phyloP scores from a whole-genome alignment of 495 filamentous ascomycete species.

The Symbiotaphrina buchneri region DNA sequence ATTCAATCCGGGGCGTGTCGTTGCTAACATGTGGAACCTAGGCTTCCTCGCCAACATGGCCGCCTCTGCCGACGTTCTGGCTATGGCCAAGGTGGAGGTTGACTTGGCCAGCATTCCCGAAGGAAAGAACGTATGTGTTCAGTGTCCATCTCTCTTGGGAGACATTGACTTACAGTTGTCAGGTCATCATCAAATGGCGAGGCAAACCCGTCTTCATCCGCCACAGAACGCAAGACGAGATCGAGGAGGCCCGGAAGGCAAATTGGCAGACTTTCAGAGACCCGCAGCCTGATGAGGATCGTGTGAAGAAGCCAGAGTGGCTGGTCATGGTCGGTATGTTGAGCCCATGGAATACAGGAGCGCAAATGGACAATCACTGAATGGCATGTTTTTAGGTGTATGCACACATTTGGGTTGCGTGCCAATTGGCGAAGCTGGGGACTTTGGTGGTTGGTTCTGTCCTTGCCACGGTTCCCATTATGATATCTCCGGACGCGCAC shows the following conservation, averaged over 20 bases:
- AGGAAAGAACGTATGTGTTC: conserved; percentile 82
- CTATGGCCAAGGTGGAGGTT: conserved; percentile 98
- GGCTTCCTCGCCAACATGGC: conserved; percentile 99
- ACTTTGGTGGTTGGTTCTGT: conserved; percentile 99
- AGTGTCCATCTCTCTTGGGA: not conserved
- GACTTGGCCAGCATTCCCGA: conserved; percentile 80
- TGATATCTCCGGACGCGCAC: conserved; percentile 92
- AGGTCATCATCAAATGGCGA: conserved; percentile 99
- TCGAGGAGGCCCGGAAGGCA: conserved; percentile 59
- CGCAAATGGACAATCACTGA: not conserved
- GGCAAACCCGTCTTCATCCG: conserved; percentile 99
- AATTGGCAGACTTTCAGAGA: conserved; percentile 67
- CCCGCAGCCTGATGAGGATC: conserved; percentile 74
- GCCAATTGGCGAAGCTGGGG: conserved; percentile 93
- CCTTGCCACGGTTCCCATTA: conserved; percentile 99
- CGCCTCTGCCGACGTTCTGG: conserved; percentile 93
- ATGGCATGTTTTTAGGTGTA: conserved; percentile 34
- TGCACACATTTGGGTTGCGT: conserved; percentile 99
- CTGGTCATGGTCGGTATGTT: conserved; percentile 86
- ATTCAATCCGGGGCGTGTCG: not conserved
- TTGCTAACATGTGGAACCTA: no score
- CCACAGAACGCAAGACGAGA: conserved; percentile 78
- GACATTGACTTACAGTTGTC: conserved; percentile 3
- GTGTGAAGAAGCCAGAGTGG: conserved; percentile 97
- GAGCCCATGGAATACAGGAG: not conserved